Evolutionary conservation across 2,329 filamentous ascomycete species (phyloP).

Genomic region (Acephala macrosclerotiorum): DNA sequence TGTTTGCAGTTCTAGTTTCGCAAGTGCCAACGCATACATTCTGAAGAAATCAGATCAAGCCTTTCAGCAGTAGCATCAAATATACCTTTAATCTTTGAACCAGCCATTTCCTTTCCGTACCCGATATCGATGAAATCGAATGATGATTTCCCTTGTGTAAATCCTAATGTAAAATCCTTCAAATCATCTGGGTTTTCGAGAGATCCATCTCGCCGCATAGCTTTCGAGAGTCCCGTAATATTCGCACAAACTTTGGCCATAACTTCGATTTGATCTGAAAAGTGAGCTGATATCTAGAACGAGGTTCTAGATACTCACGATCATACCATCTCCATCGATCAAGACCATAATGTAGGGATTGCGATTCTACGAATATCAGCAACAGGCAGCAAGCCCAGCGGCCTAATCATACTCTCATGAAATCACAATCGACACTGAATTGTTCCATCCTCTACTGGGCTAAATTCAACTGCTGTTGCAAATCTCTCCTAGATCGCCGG

Average conservation of each 20-base stretch:
- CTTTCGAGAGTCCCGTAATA: constrained; percentile 56
- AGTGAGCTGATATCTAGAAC: constrained; percentile 27
- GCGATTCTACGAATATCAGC: constrained; percentile 42
- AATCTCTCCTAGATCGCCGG: constrained; percentile 55
- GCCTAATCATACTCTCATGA: constrained; percentile 53
- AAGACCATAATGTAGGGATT: constrained; percentile 68
- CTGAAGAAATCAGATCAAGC: constrained; percentile 27
- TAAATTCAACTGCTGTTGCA: constrained; percentile 56
- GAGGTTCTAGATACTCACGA: constrained; percentile 53
- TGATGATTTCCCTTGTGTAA: constrained; percentile 63
- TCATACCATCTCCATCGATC: constrained; percentile 68
- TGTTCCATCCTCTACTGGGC: constrained; percentile 47
- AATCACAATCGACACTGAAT: constrained; percentile 49
- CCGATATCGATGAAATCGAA: constrained; percentile 73
- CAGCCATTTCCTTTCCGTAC: constrained; percentile 62
- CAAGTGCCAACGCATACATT: too few relatives aligned
- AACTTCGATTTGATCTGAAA: constrained; percentile 56
- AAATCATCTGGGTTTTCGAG: constrained; percentile 54
- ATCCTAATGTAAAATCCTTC: constrained; percentile 65
- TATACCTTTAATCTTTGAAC: constrained; percentile 66
- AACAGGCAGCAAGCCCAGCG: constrained; percentile 2
- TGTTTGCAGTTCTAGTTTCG: constrained; percentile 69
- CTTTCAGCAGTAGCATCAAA: background rate
- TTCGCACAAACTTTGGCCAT: constrained; percentile 65
- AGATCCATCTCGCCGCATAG: constrained; percentile 60